Evolutionary conservation across 164 flowering plant genomes (phyloP), one percentile per base, ranked within the genome.

Genomic region (Houttuynia cordata): DNA sequence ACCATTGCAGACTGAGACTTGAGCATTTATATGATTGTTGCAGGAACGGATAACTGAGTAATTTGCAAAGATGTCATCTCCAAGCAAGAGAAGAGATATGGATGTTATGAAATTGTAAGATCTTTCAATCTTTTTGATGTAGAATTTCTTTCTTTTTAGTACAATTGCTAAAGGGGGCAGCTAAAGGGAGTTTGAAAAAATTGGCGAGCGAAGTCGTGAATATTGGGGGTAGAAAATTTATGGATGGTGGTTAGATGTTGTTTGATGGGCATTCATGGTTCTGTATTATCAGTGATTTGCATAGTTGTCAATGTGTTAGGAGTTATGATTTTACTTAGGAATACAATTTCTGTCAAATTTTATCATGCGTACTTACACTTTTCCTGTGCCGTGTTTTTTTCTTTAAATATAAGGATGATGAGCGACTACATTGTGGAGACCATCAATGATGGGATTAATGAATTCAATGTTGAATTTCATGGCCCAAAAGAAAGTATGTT

Each of bases 401-500:
- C 37, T 6, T 30, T 23, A 7, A 13, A 23, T 54, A 15, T 13
- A 45, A 91, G 97, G 86, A 91, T 91, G 97, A 91, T 91, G 97
- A 88, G 96, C 73, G 96, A 91, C 68, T 88, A 83, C 68, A 54
- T 53, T 14, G 97, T 91, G 77, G 96, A 91, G 80, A 71, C 86
- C 1, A 81, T 88, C 69, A 85, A 86, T 75, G 97, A 91, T 73
- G 90, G 96, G 45, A 77, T 91, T 51, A 83, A 70, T 65, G 92
- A 91, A 70, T 86, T 91, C 77, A 85, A 86, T 64, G 96, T 91
- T 73, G 83, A 85, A 56, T 86, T 91, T 65, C 90, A 91, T 72
- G 98, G 98, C 21, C 98, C 98, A 41, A 91, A 91, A 88, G 92
- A 88, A 69, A 91, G 96, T 91, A 88, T 39, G 39, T 50, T 56